phyloP scores from a whole-genome alignment of 2,329 filamentous ascomycete species.

The Ascochyta rabiei region DNA sequence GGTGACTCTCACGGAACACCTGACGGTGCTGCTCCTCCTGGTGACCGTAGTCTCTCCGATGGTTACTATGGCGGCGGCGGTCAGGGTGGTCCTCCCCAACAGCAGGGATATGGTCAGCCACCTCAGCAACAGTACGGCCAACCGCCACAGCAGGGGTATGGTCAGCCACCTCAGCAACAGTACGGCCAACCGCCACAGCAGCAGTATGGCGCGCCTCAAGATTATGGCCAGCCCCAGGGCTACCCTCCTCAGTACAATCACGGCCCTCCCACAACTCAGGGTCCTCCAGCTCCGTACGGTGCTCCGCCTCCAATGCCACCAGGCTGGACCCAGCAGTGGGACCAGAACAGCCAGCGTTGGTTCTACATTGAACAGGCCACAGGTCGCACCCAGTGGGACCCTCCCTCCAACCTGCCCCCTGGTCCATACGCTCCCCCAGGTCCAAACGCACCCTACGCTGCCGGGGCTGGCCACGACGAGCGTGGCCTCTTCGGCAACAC shows the following conservation, averaged over 20 bases:
- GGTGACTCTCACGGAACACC: conserved; percentile 20
- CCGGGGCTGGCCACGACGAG: conserved; percentile 33
- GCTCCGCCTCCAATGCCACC: conserved; percentile 58
- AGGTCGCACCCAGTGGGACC: conserved; percentile 69
- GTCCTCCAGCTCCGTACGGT: conserved; percentile 46
- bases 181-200: conserved; percentile 24
- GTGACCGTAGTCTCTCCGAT: conserved; percentile 30
- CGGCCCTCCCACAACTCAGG: conserved; percentile 34
- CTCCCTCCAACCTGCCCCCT: conserved; percentile 52
- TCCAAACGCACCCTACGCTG: conserved; percentile 31
- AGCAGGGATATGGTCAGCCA: conserved; percentile 23
- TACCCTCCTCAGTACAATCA: conserved; percentile 34
- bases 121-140: conserved; percentile 27
- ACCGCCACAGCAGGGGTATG: conserved; percentile 26
- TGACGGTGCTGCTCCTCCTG: conserved; percentile 23
- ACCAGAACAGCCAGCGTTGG: conserved; percentile 65
- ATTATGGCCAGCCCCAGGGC: conserved; percentile 29
- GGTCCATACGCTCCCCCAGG: conserved; percentile 43
- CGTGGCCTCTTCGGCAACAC: conserved; percentile 39
- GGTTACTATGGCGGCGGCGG: conserved; percentile 25
- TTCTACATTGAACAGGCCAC: conserved; percentile 69
- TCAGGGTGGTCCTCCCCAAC: conserved; percentile 20
- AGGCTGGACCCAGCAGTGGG: conserved; percentile 69
- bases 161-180: conserved; percentile 22
- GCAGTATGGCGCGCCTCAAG: conserved; percentile 38